Evolutionary conservation across 2,329 filamentous ascomycete species (phyloP).

Genomic region (Penicillium digitatum): DNA sequence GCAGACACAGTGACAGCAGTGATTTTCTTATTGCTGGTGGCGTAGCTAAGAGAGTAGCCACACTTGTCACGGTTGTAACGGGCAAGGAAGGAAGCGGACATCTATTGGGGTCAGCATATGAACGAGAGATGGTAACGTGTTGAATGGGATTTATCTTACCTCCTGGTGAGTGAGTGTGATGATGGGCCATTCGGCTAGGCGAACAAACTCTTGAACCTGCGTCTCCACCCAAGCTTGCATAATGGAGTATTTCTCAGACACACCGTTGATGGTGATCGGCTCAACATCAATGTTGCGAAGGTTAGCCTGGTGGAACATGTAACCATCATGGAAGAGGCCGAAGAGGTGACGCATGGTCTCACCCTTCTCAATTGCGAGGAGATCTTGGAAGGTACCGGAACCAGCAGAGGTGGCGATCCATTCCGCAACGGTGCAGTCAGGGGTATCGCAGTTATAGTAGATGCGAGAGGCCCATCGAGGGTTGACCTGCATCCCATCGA

Average conservation of each 20-base stretch:
- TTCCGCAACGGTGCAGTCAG: constrained; percentile 55
- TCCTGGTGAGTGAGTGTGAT: constrained; percentile 56
- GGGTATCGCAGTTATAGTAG: constrained; percentile 61
- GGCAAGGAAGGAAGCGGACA: constrained; percentile 50
- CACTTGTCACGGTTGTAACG: constrained; percentile 54
- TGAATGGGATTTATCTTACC: constrained; percentile 25
- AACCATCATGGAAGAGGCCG: constrained; percentile 53
- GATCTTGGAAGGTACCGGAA: constrained; percentile 50
- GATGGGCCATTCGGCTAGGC: constrained; percentile 54
- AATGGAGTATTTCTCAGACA: constrained; percentile 48
- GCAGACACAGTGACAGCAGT: constrained; percentile 50
- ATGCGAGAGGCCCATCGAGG: constrained; percentile 60
- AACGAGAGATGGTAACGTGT: not conserved
- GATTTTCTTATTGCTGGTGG: constrained; percentile 45
- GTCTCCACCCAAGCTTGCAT: constrained; percentile 57
- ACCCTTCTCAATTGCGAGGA: constrained; percentile 50
- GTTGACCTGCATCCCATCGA: constrained; percentile 54
- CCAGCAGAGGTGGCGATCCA: constrained; percentile 59
- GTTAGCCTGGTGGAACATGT: constrained; percentile 65
- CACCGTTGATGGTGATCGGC: constrained; percentile 48
- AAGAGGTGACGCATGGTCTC: constrained; percentile 57
- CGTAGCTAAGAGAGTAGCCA: constrained; percentile 48
- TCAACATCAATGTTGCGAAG: constrained; percentile 50
- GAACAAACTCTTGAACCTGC: constrained; percentile 51
- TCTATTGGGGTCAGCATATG: constrained; percentile 19